Conservation (phyloP, 202 grass and related monocot species). For the Schoenoplectus triqueter region DNA sequence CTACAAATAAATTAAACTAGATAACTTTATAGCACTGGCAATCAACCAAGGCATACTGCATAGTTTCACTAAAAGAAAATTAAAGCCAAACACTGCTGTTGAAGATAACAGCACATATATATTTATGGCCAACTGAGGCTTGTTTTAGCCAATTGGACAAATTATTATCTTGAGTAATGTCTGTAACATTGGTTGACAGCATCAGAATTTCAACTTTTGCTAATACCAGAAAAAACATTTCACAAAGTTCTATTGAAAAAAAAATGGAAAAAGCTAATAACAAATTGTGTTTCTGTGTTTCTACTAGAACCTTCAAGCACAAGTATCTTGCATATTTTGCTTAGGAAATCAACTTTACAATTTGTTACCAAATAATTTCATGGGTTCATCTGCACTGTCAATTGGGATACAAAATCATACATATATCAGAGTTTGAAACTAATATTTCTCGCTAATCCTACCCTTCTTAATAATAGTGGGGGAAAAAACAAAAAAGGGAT, state of each 20-base stretch:
- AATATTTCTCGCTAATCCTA: not conserved
- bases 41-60: not conserved
- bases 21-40: no score
- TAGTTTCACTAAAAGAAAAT: no score
- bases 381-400: not conserved
- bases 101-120: no score
- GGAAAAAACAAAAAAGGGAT: not conserved
- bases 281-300: not conserved
- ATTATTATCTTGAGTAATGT: not conserved
- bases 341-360: slow-evolving; percentile 1
- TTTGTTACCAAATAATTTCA: not conserved
- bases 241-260: not conserved
- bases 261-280: not conserved
- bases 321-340: not conserved
- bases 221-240: not conserved
- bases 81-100: no score
- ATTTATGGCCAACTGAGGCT: no score
- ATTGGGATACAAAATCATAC: not conserved
- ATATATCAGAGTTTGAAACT: no score
- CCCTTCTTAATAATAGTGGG: not conserved
- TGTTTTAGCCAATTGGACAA: not conserved
- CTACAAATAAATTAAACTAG: no score
- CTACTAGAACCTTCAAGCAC: not conserved
- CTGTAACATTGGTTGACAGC: not conserved
- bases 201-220: not conserved